Evolutionary conservation across 1,284 basidiomycete species (phyloP), one percentile per base, ranked within the genome.

Genomic region (Waitea zeae): DNA sequence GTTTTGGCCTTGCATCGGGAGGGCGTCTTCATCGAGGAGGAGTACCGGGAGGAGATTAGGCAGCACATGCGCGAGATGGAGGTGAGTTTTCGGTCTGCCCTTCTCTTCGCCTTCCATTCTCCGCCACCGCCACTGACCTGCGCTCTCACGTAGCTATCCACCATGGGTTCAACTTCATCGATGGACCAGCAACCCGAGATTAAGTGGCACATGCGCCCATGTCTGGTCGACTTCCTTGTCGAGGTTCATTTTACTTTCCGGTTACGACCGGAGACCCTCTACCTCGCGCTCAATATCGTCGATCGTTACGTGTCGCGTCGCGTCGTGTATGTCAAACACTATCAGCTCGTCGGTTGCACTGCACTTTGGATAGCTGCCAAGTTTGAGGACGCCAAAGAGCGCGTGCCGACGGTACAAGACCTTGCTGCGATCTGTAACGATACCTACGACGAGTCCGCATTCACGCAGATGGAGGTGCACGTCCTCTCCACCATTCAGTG

Each of bases 171-270:
- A 9, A 74, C 81, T 33, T 74, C 90, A 43, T 84, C 90, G 35
- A 99, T 99, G 86, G 93, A 97, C 53, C 86, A 92, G 57, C 95
- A 99, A 53, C 93, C 95, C 17, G 93, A 97, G 58, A 86, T 97
- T 47, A 70, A 76, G 48, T 92, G 88, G 87, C 78, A 84, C 58
- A 98, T 98, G 95, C 86, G 95, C n/a, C 88, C 90, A 17, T 95
- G 87, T 62, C 75, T 99, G 30, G 89, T 98, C 50, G 95, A 99
- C 56, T 99, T 98, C 56, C 72, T 99, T 47, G 83, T 99, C 52
- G 95, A 98, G 58, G 87, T 98, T 44, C 95, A 99, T 59, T 89
- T 93, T 51, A 87, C 84, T 42, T 92, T 96, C 63, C 75, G 90
- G 30, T 74, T 99, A 29, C 87, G 93, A 24, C 90, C 95, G 7